Evolutionary conservation across 176 grass and related monocot species (phyloP).

Genomic region (Chloris gayana): DNA sequence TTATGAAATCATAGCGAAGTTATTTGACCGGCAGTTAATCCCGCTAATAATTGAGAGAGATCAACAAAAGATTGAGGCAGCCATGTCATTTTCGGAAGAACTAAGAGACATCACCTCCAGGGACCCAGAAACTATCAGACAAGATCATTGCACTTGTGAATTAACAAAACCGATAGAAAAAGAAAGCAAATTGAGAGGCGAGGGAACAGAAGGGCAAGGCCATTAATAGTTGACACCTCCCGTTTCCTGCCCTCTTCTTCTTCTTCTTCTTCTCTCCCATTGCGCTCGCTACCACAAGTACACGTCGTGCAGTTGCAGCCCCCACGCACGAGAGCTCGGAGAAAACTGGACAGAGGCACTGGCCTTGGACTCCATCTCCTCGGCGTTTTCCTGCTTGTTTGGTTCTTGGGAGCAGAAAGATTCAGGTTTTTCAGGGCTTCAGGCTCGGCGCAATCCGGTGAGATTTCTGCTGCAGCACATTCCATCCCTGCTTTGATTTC

Average conservation of each 20-base stretch:
- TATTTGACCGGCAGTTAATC: background rate
- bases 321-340: constrained; percentile 12
- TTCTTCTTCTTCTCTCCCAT: background rate
- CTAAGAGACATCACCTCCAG: background rate
- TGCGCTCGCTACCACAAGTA: background rate
- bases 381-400: constrained; percentile 30
- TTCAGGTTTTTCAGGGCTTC: constrained; percentile 16
- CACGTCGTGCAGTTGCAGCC: background rate
- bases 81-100: constrained; percentile 3
- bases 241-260: constrained; percentile 27
- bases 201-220: constrained; percentile 29
- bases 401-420: constrained; percentile 15
- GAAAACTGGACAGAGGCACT: background rate
- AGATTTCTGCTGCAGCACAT: constrained; percentile 24
- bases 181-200: background rate
- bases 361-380: background rate
- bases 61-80: constrained; percentile 2
- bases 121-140: constrained; percentile 8
- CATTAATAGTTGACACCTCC: constrained; percentile 32
- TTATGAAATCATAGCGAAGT: background rate
- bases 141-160: constrained; percentile 33
- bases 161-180: constrained; percentile 33
- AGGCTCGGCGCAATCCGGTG: constrained; percentile 26
- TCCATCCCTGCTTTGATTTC: background rate
- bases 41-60: background rate